Evolutionary conservation across 257 asterid genomes (phyloP), one percentile per base, ranked within the genome.

Genomic region (Primulina eburnea): DNA sequence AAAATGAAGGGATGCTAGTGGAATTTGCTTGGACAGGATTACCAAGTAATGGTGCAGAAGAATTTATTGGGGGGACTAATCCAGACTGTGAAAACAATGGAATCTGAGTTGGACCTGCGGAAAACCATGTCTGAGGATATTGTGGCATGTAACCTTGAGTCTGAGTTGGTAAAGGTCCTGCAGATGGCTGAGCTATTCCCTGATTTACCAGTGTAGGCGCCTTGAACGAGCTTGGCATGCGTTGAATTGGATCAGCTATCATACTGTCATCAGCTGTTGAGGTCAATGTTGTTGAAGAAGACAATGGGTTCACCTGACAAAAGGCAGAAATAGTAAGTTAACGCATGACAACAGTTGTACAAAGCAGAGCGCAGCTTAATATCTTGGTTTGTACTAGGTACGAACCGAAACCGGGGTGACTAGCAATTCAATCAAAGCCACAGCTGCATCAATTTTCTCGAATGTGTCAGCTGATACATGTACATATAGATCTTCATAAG

Each of bases 401-500:
- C 93, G 77, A 72, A 92, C 98, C n/a, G 95, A 87, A 81, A 84
- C 89, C 60, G 89, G 90, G 71, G 88, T 88, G 75, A 88, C 81
- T 30, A 92, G 81, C 70, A 92, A 85, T 81, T 90, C 95, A 73
- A 90, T 77, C 80, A 92, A 81, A 70, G 92, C 86, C 74, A 90
- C 96, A 21, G 97, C 97, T 60, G 96, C 88, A 80, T 92, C 98
- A 60, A 90, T 80, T 84, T 92, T 92, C 73, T 83, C 97, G 72
- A 79, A 87, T 38, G 98, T 82, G 81, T 90, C 98, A 0, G 97
- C 97, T 57, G 88, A 86, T 74, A 88, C 85, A 69, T 86, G 90
- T 73, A 88, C 87, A 69, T 90, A 87, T 80, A 90, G 76, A 68
- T 88, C 96, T 75, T 83, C 88, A 69, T 76, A 88, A 62, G 78